Percentiles rank a stretch among this genome's conserved stretches.
phyloP scores from a whole-genome alignment of 352 stramenopile species.

The Globisporangium takayamanum region DNA sequence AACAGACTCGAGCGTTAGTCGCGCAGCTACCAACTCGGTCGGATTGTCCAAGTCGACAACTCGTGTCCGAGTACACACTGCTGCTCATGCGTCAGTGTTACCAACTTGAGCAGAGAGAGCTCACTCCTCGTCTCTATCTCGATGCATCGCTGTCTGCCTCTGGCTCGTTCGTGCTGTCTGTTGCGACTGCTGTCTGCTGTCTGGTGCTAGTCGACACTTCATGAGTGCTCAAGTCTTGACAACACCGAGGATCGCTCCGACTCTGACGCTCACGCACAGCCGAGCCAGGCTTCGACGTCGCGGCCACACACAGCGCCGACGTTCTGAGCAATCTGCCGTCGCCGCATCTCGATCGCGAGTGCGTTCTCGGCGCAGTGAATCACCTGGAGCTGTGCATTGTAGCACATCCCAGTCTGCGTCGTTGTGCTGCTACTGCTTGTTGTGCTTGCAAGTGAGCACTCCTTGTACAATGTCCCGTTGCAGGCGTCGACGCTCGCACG shows the following conservation, averaged over 20 bases:
- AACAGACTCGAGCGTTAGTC: too few relatives aligned
- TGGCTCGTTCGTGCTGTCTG: too few relatives aligned
- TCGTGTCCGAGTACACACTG: too few relatives aligned
- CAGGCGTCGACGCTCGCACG: slow-evolving; percentile 20
- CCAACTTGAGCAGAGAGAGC: too few relatives aligned
- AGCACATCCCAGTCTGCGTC: slow-evolving; percentile 25
- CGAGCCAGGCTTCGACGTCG: slow-evolving; percentile 25
- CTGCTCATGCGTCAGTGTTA: too few relatives aligned
- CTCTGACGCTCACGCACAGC: slow-evolving; percentile 9
- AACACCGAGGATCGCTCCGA: background rate
- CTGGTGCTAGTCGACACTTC: too few relatives aligned
- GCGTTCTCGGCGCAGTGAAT: slow-evolving; percentile 21
- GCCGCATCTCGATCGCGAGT: slow-evolving; percentile 7
- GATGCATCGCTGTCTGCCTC: too few relatives aligned
- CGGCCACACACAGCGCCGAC: slow-evolving; percentile 22
- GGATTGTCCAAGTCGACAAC: too few relatives aligned
- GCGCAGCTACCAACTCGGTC: too few relatives aligned
- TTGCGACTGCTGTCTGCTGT: too few relatives aligned
- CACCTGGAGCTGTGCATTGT: slow-evolving; percentile 23
- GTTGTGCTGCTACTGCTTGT: background rate
- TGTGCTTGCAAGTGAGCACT: slow-evolving; percentile 14
- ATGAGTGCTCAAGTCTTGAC: background rate
- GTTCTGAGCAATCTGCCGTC: slow-evolving; percentile 2
- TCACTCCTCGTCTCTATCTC: too few relatives aligned
- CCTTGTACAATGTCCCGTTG: slow-evolving; percentile 33